Evolutionary conservation across 73 alveolate species (phyloP).

Genomic region (Durusdinium trenchii): DNA sequence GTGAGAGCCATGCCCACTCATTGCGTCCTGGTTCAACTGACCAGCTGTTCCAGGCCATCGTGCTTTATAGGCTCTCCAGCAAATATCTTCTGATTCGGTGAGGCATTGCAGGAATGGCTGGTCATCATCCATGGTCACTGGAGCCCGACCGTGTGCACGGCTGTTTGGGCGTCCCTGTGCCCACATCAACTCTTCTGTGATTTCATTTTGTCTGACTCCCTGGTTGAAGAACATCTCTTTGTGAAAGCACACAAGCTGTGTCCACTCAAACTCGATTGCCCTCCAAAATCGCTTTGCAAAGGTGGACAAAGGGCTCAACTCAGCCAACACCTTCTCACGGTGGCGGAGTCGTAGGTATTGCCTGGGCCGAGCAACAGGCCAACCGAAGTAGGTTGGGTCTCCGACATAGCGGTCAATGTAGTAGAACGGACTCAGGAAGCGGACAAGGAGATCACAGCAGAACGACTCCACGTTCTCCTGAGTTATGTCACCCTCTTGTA

Average conservation of each 20-base stretch:
- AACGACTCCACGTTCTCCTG: neutral
- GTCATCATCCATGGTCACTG: neutral
- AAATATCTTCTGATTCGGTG: neutral
- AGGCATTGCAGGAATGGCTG: neutral
- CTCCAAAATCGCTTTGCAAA: conserved; percentile 11
- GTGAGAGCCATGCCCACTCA: neutral
- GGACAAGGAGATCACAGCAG: neutral
- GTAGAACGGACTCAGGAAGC: neutral
- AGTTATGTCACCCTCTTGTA: conserved; percentile 7
- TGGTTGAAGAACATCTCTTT: neutral
- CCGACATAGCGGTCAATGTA: neutral
- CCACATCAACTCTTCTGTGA: neutral
- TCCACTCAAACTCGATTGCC: neutral
- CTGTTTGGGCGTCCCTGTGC: neutral
- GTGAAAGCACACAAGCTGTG: neutral
- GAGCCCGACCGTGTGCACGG: neutral
- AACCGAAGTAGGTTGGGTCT: neutral
- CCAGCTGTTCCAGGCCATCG: neutral
- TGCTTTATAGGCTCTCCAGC: neutral
- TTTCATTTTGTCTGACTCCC: neutral
- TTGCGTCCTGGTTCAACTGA: conserved; percentile 12
- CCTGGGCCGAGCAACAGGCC: conserved; percentile 12
- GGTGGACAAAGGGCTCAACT: neutral
- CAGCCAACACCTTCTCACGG: neutral
- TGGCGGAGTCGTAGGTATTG: conserved; percentile 5